A percentile compares a stretch with the other conserved stretches of the same genome.
Conservation (phyloP, 768 basidiomycete species). For the Termitomyces sp. region DNA sequence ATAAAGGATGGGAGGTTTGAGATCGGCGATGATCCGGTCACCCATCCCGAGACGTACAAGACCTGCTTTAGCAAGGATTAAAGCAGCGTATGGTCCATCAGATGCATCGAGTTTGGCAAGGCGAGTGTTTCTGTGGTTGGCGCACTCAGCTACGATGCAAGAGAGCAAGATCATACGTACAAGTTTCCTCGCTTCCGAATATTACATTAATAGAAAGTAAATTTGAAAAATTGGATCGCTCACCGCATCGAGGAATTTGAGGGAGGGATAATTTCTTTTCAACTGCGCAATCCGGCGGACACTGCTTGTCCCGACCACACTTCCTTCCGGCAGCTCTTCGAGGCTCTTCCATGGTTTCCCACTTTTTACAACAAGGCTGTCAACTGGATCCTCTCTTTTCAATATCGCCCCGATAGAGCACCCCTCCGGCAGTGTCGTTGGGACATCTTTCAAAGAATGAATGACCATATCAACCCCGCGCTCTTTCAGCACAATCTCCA, state of each 20-base stretch:
- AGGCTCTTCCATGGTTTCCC: slow-evolving; percentile 64
- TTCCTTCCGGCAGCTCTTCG: slow-evolving; percentile 81
- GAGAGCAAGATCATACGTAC: slow-evolving; percentile 38
- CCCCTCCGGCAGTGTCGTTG: slow-evolving; percentile 78
- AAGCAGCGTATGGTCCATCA: slow-evolving; percentile 73
- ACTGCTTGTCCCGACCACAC: slow-evolving; percentile 93
- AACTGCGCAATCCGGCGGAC: slow-evolving; percentile 91
- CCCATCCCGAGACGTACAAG: slow-evolving; percentile 75
- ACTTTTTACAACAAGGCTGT: slow-evolving; percentile 81
- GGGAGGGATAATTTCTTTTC: slow-evolving; percentile 64
- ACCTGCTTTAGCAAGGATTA: slow-evolving; percentile 93
- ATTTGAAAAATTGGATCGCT: slow-evolving; percentile 27
- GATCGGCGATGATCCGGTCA: slow-evolving; percentile 68
- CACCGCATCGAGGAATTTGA: slow-evolving; percentile 87
- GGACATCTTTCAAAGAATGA: slow-evolving; percentile 91
- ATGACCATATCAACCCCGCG: slow-evolving; percentile 84
- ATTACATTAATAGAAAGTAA: not conserved
- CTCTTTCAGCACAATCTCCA: slow-evolving; percentile 78
- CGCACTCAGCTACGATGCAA: slow-evolving; percentile 6
- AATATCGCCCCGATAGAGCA: slow-evolving; percentile 83
- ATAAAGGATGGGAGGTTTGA: slow-evolving; percentile 70
- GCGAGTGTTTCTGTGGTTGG: slow-evolving; percentile 69
- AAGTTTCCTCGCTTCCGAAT: slow-evolving; percentile 71
- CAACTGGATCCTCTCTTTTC: slow-evolving; percentile 84
- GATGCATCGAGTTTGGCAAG: slow-evolving; percentile 85